Evolutionary conservation across 768 basidiomycete genomes (phyloP), one percentile per base, ranked within the genome.

Genomic region (Pisolithus tinctorius): DNA sequence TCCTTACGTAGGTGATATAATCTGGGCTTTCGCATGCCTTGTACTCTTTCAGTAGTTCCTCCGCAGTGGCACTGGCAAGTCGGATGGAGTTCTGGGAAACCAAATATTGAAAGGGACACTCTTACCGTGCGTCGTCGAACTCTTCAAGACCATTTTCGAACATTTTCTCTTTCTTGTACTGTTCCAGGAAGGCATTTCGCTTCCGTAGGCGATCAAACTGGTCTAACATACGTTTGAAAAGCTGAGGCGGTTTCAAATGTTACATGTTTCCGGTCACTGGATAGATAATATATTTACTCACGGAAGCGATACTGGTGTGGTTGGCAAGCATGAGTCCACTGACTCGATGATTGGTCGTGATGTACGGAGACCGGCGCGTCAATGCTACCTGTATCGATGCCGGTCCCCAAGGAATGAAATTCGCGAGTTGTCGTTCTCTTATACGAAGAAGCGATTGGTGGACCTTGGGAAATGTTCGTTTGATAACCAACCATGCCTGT

Each of bases 321-420:
- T 99, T 99, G 9, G 94, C 96, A 46, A 99, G 80, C 96, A 99
- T 98, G 47, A 99, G 76, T 0, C 95, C 95, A 65, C 94, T 97
- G 50, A 98, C 94, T 11, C 94, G 86, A 67, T 99, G 93, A 60
- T 86, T 88, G 37, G 88, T 84, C 4, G 82, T 76, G 48, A 96
- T 73, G 62, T 95, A 95, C 6, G 93, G 93, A 14, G 91, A 93
- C 60, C 81, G 84, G 52, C 90, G 84, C 1, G 94, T 96, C 53
- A 97, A 71, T 5, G 96, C 95, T 6, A 99, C 95, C 69, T 99
- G 96, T 60, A 96, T 95, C 34, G 93, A 94, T 4, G 94, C 94
- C 0, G 96, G 96, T 11, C 96, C 96, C 96, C 96, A 99, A 6
- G 96, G 96, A 55, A 99, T 97, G 67, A 99, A 98, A 63, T 90